These are phyloP conservation scores for Fragosphaeria purpurea DNA, from an alignment of 2,329 filamentous ascomycete species.

Conservation along the genomic window DNA sequence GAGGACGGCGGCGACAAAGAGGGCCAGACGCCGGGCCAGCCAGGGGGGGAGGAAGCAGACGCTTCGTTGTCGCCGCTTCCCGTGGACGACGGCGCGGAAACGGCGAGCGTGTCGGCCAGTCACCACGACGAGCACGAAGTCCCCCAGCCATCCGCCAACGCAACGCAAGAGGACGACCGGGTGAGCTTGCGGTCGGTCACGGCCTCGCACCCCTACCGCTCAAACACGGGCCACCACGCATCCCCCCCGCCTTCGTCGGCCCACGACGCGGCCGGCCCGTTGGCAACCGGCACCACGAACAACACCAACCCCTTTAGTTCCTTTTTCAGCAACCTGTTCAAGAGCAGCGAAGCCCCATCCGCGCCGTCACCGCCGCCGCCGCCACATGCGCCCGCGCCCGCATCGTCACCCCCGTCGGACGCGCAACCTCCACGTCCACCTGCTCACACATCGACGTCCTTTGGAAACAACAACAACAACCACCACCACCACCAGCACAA, in stretches of 20 bases:
- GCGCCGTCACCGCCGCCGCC: conserved; percentile 28
- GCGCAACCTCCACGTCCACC: background rate
- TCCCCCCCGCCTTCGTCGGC: conserved; percentile 1
- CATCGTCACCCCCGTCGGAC: background rate
- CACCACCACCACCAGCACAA: conserved; percentile 30
- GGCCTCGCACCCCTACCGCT: conserved; percentile 17
- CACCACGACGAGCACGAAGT: conserved; percentile 44
- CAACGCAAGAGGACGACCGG: conserved; percentile 57
- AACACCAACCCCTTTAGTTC: conserved; percentile 49
- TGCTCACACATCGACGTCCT: background rate
- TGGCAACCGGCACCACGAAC: conserved; percentile 24
- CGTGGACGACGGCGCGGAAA: conserved; percentile 17
- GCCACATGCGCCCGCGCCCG: background rate
- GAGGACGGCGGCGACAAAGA: conserved; percentile 13
- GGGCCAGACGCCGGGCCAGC: conserved; percentile 1
- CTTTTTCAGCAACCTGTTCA: conserved; percentile 46
- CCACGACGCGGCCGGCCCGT: conserved; percentile 16
- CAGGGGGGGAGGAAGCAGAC: too few species aligned
- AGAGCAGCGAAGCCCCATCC: conserved; percentile 43
- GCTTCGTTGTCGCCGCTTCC: background rate
- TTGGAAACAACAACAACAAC: background rate
- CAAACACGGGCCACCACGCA: conserved; percentile 12
- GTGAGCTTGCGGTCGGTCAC: conserved; percentile 42
- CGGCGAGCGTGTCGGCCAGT: conserved; percentile 22
- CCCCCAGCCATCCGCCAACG: conserved; percentile 58